Base-by-base conservation (phyloP, 2,329 filamentous ascomycete genomes). In the Alternaria tenuissima region DNA sequence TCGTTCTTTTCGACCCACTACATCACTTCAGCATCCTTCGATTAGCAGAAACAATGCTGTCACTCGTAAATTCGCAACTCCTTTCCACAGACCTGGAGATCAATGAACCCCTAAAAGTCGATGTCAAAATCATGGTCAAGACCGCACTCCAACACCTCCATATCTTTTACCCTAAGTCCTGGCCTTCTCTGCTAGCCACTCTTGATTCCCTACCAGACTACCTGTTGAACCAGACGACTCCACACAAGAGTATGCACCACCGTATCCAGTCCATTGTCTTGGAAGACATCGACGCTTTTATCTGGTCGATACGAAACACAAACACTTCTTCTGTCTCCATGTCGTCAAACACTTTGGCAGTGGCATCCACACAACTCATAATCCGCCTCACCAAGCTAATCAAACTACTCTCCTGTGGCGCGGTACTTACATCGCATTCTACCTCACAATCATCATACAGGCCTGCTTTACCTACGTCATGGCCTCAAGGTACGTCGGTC, bases 1-100 rank as follows among this genome's bases (percentile, higher is more conserved):
- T 85, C 7, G 81, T 87, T 11, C 77, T 88, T 7, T 80, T 87
- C 64, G 87, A 89, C 70, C 81, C 83, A 1, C 83, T 88, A 58
- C 78, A 79, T 60, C 81, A 82, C 26, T 87, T 89, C 73, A 82
- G 82, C 56, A 78, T 85, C 28, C 52, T 77, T 7, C 79, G 84
- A 24, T 80, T 89, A 9, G 76, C 72, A 3, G 55, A 76, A 47
- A 67, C 81, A 32, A 77, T 83, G 59, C 57, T 70, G 11, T 8
- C 44, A 46, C 51, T 65, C 26, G 30, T 75, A 3, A 24, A 36
- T 14, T 57, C 60, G 26, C 20, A 28, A 4, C 30, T 52, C 3
- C 32, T 42, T 3, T 18, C 39, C 18, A 4, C 30, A 1, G 42
- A 47, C 30, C 5, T 49, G 32, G 9, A 24, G 2, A 9, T 55